These are phyloP conservation scores for Trichoderma orchidacearum DNA, from an alignment of 495 filamentous ascomycete species.

Conservation along the genomic window DNA sequence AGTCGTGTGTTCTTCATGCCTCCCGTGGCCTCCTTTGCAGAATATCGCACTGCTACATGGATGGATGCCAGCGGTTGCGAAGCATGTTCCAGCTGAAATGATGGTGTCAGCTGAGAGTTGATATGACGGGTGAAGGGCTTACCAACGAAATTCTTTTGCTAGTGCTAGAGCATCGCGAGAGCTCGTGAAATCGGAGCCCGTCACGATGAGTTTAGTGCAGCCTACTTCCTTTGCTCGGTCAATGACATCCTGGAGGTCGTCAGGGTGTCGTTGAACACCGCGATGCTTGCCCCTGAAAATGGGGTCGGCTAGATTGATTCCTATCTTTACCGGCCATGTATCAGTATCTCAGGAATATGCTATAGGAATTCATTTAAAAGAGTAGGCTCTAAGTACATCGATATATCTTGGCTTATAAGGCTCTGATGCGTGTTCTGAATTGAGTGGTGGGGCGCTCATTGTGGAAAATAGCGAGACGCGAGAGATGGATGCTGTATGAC, in stretches of 20 bases:
- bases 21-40: constrained; percentile 31
- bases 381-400: constrained; percentile 34
- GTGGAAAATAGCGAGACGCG: constrained; percentile 1
- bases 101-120: constrained; percentile 2
- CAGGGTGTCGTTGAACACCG: constrained; percentile 64
- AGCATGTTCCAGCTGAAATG: constrained; percentile 58
- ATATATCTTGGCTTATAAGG: constrained; percentile 39
- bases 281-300: constrained; percentile 78
- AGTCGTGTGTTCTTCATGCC: constrained; percentile 29
- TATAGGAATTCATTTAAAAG: background rate
- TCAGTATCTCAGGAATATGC: background rate
- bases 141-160: constrained; percentile 56
- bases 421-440: constrained; percentile 1
- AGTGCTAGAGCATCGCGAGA: constrained; percentile 62
- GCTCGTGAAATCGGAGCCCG: constrained; percentile 75
- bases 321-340: constrained; percentile 36
- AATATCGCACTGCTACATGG: constrained; percentile 68
- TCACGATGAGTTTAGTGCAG: constrained; percentile 82
- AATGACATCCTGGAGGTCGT: constrained; percentile 66
- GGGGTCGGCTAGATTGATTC: constrained; percentile 86
- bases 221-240: constrained; percentile 62
- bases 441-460: constrained; percentile 10
- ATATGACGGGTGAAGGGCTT: background rate
- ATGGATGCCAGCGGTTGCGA: constrained; percentile 84
- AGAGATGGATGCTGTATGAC: background rate